phyloP scores from a whole-genome alignment of 495 filamentous ascomycete genomes.

The Ramalina intermedia region DNA sequence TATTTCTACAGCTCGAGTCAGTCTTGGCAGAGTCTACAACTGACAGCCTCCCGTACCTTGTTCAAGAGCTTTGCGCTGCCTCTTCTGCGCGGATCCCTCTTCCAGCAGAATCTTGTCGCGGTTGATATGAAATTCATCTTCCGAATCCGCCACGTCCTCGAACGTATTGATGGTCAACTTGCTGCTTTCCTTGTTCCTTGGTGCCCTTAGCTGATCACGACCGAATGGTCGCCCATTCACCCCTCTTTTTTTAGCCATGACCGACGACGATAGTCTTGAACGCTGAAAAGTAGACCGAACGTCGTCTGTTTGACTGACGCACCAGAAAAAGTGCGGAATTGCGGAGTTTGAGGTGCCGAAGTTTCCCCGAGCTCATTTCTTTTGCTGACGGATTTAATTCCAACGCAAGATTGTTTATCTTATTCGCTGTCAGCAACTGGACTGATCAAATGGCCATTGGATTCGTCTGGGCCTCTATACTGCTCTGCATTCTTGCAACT shows the following conservation, averaged over 20 bases:
- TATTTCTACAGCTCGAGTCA: conserved; percentile 28
- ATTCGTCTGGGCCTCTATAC: conserved; percentile 16
- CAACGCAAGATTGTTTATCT: not conserved
- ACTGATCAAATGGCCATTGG: conserved; percentile 17
- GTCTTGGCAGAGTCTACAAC: not conserved
- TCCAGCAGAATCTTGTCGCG: conserved; percentile 77
- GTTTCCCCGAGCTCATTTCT: too few relatives aligned
- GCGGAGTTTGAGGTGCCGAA: conserved; percentile 15
- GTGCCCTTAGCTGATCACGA: conserved; percentile 27
- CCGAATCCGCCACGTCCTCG: conserved; percentile 51
- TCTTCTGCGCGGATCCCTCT: conserved; percentile 63
- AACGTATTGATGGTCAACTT: conserved; percentile 39
- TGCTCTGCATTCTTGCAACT: conserved; percentile 6
- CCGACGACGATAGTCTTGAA: conserved; percentile 12
- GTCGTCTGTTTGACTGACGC: not conserved
- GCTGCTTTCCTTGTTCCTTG: conserved; percentile 32
- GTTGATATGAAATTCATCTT: conserved; percentile 78
- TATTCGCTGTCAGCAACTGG: too few relatives aligned
- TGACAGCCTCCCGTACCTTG: conserved; percentile 31
- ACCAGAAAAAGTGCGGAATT: conserved; percentile 6
- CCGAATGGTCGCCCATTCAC: conserved; percentile 31
- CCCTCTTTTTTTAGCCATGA: conserved; percentile 77
- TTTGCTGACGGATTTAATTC: conserved; percentile 19
- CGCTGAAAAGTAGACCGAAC: not conserved
- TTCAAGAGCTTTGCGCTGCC: conserved; percentile 48